Conservation (phyloP, 2,329 filamentous ascomycete species). For the Blastomyces gilchristii region DNA sequence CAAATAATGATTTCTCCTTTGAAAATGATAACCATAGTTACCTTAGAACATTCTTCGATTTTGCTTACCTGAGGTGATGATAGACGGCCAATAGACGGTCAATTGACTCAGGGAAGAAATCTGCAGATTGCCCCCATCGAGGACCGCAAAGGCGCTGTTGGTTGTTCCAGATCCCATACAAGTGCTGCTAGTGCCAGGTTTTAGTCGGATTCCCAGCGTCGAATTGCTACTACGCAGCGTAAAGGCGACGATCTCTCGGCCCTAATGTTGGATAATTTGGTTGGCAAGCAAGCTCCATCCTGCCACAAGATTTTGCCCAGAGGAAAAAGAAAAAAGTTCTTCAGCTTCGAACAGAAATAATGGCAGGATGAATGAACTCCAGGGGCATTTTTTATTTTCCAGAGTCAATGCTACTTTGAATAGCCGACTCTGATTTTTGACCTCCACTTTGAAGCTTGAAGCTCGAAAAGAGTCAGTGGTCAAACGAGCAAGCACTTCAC, state of each 20-base stretch:
- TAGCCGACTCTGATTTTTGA: too few species aligned
- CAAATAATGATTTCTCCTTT: neutral
- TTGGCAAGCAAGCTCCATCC: neutral
- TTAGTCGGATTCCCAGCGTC: neutral
- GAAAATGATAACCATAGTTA: neutral
- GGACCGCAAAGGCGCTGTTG: neutral
- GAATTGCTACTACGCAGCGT: too few species aligned
- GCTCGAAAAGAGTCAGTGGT: too few species aligned
- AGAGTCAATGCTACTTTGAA: too few species aligned
- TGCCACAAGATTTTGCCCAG: neutral
- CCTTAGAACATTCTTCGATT: neutral
- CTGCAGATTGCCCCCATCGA: neutral
- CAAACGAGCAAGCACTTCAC: neutral
- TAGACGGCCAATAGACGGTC: neutral
- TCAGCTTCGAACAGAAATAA: neutral
- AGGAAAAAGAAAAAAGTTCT: neutral
- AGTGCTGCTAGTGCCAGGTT: neutral
- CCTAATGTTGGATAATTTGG: too few species aligned
- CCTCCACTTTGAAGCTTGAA: too few species aligned
- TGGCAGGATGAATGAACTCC: neutral
- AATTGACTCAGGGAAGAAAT: neutral
- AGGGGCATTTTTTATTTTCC: neutral
- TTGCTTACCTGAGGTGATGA: neutral
- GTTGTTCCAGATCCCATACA: too few species aligned
- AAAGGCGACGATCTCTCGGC: neutral